Base-by-base conservation (phyloP, 139 green algal species). In the Chlorokybus atmophyticus region DNA sequence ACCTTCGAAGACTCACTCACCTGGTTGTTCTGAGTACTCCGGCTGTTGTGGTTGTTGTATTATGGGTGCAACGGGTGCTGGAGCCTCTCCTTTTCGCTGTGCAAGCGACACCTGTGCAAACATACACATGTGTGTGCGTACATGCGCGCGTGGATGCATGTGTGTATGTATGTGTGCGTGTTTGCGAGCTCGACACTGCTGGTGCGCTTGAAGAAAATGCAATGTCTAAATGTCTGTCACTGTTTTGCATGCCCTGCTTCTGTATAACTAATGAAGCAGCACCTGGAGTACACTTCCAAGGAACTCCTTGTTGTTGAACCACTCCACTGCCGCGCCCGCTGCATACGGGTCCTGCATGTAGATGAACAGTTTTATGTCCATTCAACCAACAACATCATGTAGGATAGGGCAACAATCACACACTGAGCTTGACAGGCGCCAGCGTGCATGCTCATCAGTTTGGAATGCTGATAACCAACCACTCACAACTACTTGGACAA, bases 241-340 rank as follows among this genome's bases (percentile, higher is more conserved):
- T 10, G 27, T 24, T 42, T 1, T 7, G 41, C n/a, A 24, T 17
- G 2, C 42, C 25, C 6, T 60, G 14, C 55, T 57, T 62, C n/a
- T n/a, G 10, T 38, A 48, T 23, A 48, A 6, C 55, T 51, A 24
- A 39, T 52, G 52, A 32, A 69, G 52, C 3, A 40, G 47, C 8
- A 69, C 61, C 10, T 17, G 17, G n/a, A 69, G 32, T 8, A 19
- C 49, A 0, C 6, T 3, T 0, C 61, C 61, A 2, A 54, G 25
- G 17, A 71, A 60, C 14, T 66, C 55, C 28, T 40, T 59, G 56
- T 53, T 52, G 32, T 71, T 32, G 57, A 71, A 71, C 55, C 55
- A 71, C 2, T 60, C 27, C 47, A 71, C 63, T 14, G 63, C 63
- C 0, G 63, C 40, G n/a, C 25, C 47, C 5, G 63, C 63, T 7